phyloP scores from a whole-genome alignment of 2,329 filamentous ascomycete species.

The Aureobasidium sp. region DNA sequence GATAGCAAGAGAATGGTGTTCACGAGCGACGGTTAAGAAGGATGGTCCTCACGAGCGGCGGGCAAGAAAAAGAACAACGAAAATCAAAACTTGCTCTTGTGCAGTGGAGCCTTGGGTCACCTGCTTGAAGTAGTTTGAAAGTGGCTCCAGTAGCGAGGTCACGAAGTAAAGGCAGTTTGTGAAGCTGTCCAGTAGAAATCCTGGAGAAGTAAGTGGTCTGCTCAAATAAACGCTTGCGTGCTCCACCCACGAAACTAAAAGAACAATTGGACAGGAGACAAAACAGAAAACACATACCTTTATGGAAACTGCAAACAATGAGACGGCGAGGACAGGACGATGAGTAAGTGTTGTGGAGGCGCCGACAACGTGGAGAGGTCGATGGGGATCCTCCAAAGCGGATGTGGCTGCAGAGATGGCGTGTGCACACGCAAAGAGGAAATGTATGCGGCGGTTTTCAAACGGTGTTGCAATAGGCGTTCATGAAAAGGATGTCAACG shows the following conservation, averaged over 20 bases:
- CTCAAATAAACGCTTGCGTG: conserved; percentile 5
- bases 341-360: conserved; percentile 4
- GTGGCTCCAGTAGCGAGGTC: conserved; percentile 7
- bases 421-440: conserved; percentile 42
- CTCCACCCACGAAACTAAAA: not conserved
- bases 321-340: not conserved
- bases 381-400: conserved; percentile 58
- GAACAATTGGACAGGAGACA: not conserved
- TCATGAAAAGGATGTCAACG: conserved; percentile 6
- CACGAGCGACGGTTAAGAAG: conserved; percentile 3
- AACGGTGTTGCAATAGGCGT: conserved; percentile 9
- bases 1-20: conserved; percentile 2
- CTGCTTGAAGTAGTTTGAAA: conserved; percentile 4
- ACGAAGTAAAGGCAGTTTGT: conserved; percentile 4
- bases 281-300: conserved; percentile 7
- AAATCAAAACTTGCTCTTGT: not conserved
- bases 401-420: conserved; percentile 62
- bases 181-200: conserved; percentile 9
- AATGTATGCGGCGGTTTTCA: conserved; percentile 8
- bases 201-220: conserved; percentile 9
- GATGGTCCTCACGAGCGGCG: conserved; percentile 2
- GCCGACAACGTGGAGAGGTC: conserved; percentile 6
- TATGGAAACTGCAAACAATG: not conserved
- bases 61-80: not conserved
- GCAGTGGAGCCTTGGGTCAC: conserved; percentile 4